Evolutionary conservation across 768 basidiomycete genomes (phyloP), one percentile per base, ranked within the genome.

Genomic region (Symmetrospora coprosmae): DNA sequence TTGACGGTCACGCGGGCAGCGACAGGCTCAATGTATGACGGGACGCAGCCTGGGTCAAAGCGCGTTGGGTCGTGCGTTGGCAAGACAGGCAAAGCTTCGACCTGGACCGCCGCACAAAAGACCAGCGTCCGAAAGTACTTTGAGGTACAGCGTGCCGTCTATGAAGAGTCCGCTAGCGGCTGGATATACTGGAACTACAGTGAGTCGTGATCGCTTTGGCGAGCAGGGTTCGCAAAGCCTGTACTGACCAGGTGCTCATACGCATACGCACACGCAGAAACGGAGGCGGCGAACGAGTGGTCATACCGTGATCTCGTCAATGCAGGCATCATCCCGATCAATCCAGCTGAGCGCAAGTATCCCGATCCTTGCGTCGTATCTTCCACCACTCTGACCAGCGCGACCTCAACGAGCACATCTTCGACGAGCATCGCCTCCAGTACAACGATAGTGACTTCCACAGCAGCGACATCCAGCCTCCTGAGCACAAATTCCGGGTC

Each of bases 261-360:
- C n/a, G n/a, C n/a, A n/a, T n/a, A n/a, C n/a, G n/a, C n/a, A n/a
- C n/a, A n/a, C n/a, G n/a, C n/a, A n/a, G n/a, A 65, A 46, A 63
- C 46, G 21, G 86, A 88, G 71, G 74, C 74, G 62, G 83, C 85
- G 2, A 85, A 87, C 64, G 90, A 92, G 60, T 94, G 90, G 90
- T 78, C 84, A 0, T 92, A 92, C 75, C 79, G 84, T 63, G 81
- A 84, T 39, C 87, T 87, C 38, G 75, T 91, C 34, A 71, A 75
- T 13, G 78, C 82, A 62, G 88, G 88, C 21, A 90, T 86, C 86
- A 90, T 92, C 69, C 88, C 89, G 8, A 71, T 76, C 63, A 71
- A 77, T 70, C 79, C 81, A 1, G 76, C 77, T 6, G 37, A 77
- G 23, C 21, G 50, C n/a, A 52, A 52, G 37, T 52, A 52, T 39